Conservation (phyloP, 495 filamentous ascomycete genomes). For the Aspergillus saccharolyticus region DNA sequence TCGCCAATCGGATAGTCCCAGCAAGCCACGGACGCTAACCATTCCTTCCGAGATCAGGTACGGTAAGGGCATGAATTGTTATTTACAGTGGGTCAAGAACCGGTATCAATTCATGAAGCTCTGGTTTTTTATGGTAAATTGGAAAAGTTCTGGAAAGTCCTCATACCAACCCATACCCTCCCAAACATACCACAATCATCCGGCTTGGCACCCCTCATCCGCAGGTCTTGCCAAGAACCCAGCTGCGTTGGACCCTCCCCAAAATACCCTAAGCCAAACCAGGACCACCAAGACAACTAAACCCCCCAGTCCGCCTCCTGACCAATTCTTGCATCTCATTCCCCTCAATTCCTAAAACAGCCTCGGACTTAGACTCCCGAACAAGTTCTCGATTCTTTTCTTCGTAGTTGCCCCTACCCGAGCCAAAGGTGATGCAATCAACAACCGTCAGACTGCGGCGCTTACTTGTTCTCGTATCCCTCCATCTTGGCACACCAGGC, state of each 20-base stretch:
- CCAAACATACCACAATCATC: not conserved
- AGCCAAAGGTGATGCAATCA: not conserved
- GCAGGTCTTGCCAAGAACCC: not conserved
- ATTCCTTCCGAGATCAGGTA: slow-evolving; percentile 1
- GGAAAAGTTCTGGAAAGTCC: not conserved
- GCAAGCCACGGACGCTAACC: slow-evolving; percentile 2
- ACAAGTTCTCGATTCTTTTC: not conserved
- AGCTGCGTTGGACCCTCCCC: not conserved
- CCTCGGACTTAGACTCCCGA: not conserved
- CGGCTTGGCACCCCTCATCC: not conserved
- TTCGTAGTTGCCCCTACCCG: not conserved
- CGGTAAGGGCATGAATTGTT: not conserved
- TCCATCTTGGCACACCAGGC: not conserved
- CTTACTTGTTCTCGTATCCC: not conserved
- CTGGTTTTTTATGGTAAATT: not conserved
- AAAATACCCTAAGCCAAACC: not conserved
- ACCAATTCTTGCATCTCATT: not conserved
- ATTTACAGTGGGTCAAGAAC: not conserved
- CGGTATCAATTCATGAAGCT: not conserved
- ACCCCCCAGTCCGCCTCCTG: not conserved
- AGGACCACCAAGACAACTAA: not conserved
- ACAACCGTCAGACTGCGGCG: not conserved
- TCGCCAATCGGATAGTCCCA: not conserved
- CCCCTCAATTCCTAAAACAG: not conserved
- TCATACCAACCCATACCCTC: not conserved